Evolutionary conservation across 2,329 filamentous ascomycete genomes (phyloP).

Genomic region (Talaromyces sp.): DNA sequence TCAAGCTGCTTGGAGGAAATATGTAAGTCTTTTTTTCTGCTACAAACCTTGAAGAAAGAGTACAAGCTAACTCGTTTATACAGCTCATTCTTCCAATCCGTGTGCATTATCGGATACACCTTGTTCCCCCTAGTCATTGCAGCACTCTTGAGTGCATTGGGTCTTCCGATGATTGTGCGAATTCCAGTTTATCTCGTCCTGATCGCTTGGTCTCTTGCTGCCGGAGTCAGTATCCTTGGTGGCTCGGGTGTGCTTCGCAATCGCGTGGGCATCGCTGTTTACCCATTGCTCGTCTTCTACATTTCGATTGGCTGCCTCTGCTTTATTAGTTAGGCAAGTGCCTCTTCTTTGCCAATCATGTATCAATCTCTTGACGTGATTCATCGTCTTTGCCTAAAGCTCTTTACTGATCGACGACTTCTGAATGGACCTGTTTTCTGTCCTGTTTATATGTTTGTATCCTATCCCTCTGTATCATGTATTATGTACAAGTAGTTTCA

Average conservation of each 20-base stretch:
- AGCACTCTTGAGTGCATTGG: slow-evolving; percentile 78
- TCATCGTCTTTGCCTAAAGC: not conserved
- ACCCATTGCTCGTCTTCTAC: slow-evolving; percentile 93
- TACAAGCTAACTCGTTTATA: slow-evolving; percentile 11
- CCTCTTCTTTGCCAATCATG: not conserved
- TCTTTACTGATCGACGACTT: not conserved
- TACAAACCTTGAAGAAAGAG: slow-evolving; percentile 8
- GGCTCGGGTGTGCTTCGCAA: slow-evolving; percentile 96
- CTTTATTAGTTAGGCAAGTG: slow-evolving; percentile 74
- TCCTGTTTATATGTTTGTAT: too few species aligned
- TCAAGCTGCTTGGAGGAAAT: slow-evolving; percentile 91
- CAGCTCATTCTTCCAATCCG: slow-evolving; percentile 94
- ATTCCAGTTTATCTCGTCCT: slow-evolving; percentile 89
- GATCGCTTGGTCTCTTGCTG: slow-evolving; percentile 88
- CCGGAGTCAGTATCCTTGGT: slow-evolving; percentile 91
- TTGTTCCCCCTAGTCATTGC: slow-evolving; percentile 96
- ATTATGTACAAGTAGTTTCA: not conserved
- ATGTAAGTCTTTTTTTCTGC: slow-evolving; percentile 64
- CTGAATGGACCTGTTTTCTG: not conserved
- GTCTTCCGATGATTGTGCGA: slow-evolving; percentile 72
- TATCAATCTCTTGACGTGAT: not conserved
- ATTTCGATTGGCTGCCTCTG: slow-evolving; percentile 88
- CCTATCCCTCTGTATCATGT: not conserved
- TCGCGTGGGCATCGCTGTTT: slow-evolving; percentile 87
- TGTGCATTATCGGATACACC: slow-evolving; percentile 98